phyloP scores from a whole-genome alignment of 106 monocot species.

The Cymbidium sinense region DNA sequence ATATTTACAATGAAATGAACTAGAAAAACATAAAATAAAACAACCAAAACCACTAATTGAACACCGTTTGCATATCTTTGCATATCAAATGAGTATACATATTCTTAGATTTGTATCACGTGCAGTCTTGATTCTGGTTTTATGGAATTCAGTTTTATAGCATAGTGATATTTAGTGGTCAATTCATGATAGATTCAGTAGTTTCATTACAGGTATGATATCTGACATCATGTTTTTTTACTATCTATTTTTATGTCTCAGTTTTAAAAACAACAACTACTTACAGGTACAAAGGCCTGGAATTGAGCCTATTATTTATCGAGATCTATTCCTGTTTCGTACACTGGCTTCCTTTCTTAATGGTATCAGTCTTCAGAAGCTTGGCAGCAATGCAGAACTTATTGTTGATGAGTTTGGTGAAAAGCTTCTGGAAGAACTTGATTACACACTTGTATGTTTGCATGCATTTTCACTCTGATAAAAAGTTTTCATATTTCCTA shows the following conservation, averaged over 20 bases:
- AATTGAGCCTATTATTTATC: slow-evolving; percentile 95
- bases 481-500: not conserved
- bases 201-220: not conserved
- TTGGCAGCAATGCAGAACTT: slow-evolving; percentile 99
- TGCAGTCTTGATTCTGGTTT: not conserved
- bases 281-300: slow-evolving; percentile 84
- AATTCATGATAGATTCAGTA: not conserved
- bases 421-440: slow-evolving; percentile 96
- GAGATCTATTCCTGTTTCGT: slow-evolving; percentile 96
- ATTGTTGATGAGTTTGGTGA: slow-evolving; percentile 99
- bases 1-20: not conserved
- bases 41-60: not conserved
- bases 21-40: not conserved
- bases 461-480: not conserved
- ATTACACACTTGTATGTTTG: slow-evolving; percentile 80
- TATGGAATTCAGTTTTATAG: not conserved
- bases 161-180: not conserved
- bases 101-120: not conserved
- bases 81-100: not conserved
- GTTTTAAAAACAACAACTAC: not conserved
- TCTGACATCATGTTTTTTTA: not conserved
- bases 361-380: slow-evolving; percentile 91
- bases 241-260: not conserved
- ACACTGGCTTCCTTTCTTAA: slow-evolving; percentile 97
- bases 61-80: not conserved